phyloP scores from a whole-genome alignment of 768 basidiomycete genomes.

The Mycena haematopus region DNA sequence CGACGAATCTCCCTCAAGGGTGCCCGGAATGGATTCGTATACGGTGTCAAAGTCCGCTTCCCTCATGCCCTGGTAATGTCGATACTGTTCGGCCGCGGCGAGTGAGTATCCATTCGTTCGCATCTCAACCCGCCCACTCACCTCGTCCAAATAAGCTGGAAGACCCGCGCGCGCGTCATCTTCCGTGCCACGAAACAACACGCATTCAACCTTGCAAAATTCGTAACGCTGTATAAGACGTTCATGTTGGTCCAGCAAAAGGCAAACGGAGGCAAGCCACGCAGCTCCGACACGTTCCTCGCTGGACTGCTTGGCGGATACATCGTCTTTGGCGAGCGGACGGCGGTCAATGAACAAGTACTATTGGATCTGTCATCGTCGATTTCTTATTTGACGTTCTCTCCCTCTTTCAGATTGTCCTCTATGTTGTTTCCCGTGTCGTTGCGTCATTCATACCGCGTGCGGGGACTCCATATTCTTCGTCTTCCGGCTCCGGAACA shows the following conservation, averaged over 20 bases:
- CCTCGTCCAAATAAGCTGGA: slow-evolving; percentile 59
- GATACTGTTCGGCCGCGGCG: slow-evolving; percentile 88
- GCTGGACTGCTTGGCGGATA: slow-evolving; percentile 95
- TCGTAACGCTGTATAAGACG: slow-evolving; percentile 92
- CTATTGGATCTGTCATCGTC: slow-evolving; percentile 32
- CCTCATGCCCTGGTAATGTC: slow-evolving; percentile 98
- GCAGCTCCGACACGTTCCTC: slow-evolving; percentile 84
- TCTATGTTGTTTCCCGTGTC: slow-evolving; percentile 94
- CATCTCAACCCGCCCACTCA: slow-evolving; percentile 9
- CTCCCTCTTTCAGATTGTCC: slow-evolving; percentile 74
- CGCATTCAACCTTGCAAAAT: slow-evolving; percentile 90
- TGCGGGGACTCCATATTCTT: slow-evolving; percentile 59
- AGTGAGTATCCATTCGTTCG: slow-evolving; percentile 59
- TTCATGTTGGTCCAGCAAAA: slow-evolving; percentile 84
- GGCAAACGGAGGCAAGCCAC: slow-evolving; percentile 81
- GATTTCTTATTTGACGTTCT: slow-evolving; percentile 17
- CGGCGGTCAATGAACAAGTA: slow-evolving; percentile 92
- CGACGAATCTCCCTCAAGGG: slow-evolving; percentile 47
- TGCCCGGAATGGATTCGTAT: slow-evolving; percentile 88
- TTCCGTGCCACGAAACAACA: slow-evolving; percentile 89
- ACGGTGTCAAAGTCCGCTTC: slow-evolving; percentile 90
- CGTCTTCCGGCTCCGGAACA: slow-evolving; percentile 44
- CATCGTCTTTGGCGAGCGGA: slow-evolving; percentile 84
- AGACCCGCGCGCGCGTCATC: slow-evolving; percentile 68
- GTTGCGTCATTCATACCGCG: slow-evolving; percentile 92